Conservation (phyloP, 2,329 filamentous ascomycete species). For the Fusarium solani-melongenae region DNA sequence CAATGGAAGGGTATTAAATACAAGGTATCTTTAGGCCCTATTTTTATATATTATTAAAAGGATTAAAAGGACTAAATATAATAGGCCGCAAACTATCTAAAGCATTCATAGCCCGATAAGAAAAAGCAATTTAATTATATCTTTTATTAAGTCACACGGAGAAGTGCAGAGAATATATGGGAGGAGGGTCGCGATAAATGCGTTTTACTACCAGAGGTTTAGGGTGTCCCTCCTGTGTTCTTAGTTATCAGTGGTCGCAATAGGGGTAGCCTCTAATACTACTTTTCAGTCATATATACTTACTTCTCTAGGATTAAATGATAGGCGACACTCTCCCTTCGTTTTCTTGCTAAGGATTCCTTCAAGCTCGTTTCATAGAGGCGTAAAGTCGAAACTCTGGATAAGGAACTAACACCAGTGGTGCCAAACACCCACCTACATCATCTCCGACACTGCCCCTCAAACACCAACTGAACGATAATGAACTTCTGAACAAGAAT, state of each 20-base stretch:
- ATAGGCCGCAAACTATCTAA: too few relatives aligned
- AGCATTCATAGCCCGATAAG: too few relatives aligned
- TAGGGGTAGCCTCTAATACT: background rate
- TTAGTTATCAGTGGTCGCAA: background rate
- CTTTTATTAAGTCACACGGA: background rate
- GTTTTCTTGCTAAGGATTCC: background rate
- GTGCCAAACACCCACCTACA: background rate
- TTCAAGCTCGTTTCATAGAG: background rate
- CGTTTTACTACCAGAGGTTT: constrained; percentile 20
- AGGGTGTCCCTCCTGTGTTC: constrained; percentile 4
- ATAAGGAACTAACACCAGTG: background rate
- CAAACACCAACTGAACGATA: background rate
- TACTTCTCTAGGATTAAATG: background rate
- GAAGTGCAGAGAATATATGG: constrained; percentile 13
- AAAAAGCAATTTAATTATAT: too few relatives aligned
- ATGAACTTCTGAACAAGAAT: background rate
- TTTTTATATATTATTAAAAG: too few relatives aligned
- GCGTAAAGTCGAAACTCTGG: background rate
- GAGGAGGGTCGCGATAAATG: constrained; percentile 18
- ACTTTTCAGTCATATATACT: background rate
- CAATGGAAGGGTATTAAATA: too few relatives aligned
- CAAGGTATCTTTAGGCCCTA: too few relatives aligned
- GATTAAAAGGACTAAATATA: too few relatives aligned
- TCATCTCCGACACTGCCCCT: background rate
- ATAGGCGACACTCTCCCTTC: background rate